A percentile compares a stretch with the other conserved stretches of the same genome.
These are phyloP conservation scores for Scalesia atractyloides DNA, from an alignment of 129 eudicot genomes.

Conservation along the genomic window DNA sequence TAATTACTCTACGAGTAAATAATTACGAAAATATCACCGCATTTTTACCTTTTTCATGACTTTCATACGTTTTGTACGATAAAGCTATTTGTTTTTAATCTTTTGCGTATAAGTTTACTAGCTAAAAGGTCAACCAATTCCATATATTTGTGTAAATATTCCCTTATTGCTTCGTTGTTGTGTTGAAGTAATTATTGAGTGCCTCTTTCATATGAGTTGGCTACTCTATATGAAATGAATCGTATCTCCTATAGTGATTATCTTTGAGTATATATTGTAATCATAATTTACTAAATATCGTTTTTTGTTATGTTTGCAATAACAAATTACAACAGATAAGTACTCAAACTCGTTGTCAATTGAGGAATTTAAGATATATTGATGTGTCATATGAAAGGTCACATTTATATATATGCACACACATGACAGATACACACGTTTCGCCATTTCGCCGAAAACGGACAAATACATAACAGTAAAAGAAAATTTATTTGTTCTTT, in stretches of 20 bases:
- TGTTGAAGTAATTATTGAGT: conserved; percentile 1
- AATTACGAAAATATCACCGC: too few relatives aligned
- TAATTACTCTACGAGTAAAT: too few relatives aligned
- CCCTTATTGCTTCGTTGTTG: conserved; percentile 2
- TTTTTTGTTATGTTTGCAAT: neutral
- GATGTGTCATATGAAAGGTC: neutral
- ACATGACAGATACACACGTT: too few relatives aligned
- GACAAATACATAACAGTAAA: too few relatives aligned
- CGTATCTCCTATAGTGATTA: neutral
- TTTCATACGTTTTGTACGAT: too few relatives aligned
- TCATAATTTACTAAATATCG: neutral
- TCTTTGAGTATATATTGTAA: neutral
- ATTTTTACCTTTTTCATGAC: too few relatives aligned
- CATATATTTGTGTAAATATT: neutral
- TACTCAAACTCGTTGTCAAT: neutral
- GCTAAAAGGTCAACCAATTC: neutral
- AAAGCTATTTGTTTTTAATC: too few relatives aligned
- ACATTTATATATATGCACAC: too few relatives aligned
- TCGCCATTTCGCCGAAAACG: too few relatives aligned
- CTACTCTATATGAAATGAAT: neutral
- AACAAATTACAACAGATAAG: neutral
- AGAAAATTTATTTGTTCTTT: too few relatives aligned
- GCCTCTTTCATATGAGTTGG: conserved; percentile 12
- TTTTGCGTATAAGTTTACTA: too few relatives aligned
- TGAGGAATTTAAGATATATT: neutral